phyloP scores from a whole-genome alignment of 768 basidiomycete species.

The Lentinus tigrinus region DNA sequence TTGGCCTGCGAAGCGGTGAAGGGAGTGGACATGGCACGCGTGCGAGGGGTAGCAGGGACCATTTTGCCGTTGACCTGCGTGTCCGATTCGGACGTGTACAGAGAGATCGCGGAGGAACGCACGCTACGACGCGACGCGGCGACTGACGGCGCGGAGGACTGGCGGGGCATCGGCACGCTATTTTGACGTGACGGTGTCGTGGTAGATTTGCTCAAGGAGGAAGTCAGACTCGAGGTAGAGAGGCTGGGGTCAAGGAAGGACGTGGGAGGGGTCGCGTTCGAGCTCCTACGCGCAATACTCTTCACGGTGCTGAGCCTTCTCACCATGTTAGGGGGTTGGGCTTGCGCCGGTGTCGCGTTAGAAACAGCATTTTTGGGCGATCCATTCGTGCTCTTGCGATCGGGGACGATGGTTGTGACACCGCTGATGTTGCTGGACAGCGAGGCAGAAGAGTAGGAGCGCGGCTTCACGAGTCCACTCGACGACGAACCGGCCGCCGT shows the following conservation, averaged over 20 bases:
- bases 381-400: slow-evolving; percentile 22
- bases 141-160: slow-evolving; percentile 18
- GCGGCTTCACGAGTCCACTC: slow-evolving; percentile 46
- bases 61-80: slow-evolving; percentile 14
- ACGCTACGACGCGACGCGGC: slow-evolving; percentile 21
- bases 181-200: slow-evolving; percentile 26
- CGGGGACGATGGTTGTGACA: slow-evolving; percentile 45
- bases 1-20: slow-evolving; percentile 7
- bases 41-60: slow-evolving; percentile 17
- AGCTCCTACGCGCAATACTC: slow-evolving; percentile 24
- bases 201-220: slow-evolving; percentile 18
- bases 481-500: slow-evolving; percentile 36
- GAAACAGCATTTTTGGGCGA: slow-evolving; percentile 24
- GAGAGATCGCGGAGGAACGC: slow-evolving; percentile 23
- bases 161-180: slow-evolving; percentile 13
- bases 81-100: slow-evolving; percentile 22
- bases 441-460: slow-evolving; percentile 52
- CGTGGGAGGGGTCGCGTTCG: slow-evolving; percentile 36
- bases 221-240: slow-evolving; percentile 31
- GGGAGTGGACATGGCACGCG: slow-evolving; percentile 24
- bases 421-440: slow-evolving; percentile 44
- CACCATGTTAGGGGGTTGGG: slow-evolving; percentile 10
- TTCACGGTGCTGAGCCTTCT: slow-evolving; percentile 13
- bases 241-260: slow-evolving; percentile 36
- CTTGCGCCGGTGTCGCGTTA: slow-evolving; percentile 47